Conservation (phyloP, 1,284 basidiomycete genomes). For the Leccinum subfulvum region DNA sequence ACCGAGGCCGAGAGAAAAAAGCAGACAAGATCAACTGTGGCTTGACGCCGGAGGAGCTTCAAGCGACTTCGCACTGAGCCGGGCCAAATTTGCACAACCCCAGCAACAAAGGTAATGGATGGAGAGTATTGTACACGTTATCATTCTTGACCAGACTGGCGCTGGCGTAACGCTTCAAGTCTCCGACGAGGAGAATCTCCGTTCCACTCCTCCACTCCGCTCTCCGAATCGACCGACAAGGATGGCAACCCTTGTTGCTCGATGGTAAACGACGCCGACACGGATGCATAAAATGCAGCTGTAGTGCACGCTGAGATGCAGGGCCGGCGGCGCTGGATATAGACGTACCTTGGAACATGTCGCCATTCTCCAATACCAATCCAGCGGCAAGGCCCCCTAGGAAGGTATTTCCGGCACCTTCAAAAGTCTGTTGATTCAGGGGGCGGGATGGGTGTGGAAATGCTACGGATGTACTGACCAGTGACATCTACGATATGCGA, state of each 20-base stretch:
- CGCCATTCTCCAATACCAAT: slow-evolving; percentile 51
- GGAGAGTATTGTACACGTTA: slow-evolving; percentile 29
- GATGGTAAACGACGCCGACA: slow-evolving; percentile 83
- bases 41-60: slow-evolving; percentile 87
- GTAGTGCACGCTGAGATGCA: slow-evolving; percentile 17
- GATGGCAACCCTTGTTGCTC: slow-evolving; percentile 70
- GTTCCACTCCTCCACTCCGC: slow-evolving; percentile 61
- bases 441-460: slow-evolving; percentile 1
- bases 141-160: slow-evolving; percentile 36
- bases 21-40: slow-evolving; percentile 89
- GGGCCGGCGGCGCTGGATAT: slow-evolving; percentile 1
- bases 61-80: slow-evolving; percentile 87
- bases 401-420: slow-evolving; percentile 87
- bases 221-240: slow-evolving; percentile 34
- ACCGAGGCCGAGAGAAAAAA: slow-evolving; percentile 86
- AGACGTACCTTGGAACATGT: slow-evolving; percentile 61
- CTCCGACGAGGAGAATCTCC: slow-evolving; percentile 56
- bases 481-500: slow-evolving; percentile 70
- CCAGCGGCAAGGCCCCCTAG: slow-evolving; percentile 83
- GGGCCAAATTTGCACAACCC: slow-evolving; percentile 64
- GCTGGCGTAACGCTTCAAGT: slow-evolving; percentile 47
- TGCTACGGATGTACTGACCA: slow-evolving; percentile 14
- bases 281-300: slow-evolving; percentile 72
- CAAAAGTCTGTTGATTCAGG: slow-evolving; percentile 2
- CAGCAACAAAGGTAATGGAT: slow-evolving; percentile 25